Evolutionary conservation across 176 grass and related monocot species (phyloP).

Genomic region (Zea luxurians): DNA sequence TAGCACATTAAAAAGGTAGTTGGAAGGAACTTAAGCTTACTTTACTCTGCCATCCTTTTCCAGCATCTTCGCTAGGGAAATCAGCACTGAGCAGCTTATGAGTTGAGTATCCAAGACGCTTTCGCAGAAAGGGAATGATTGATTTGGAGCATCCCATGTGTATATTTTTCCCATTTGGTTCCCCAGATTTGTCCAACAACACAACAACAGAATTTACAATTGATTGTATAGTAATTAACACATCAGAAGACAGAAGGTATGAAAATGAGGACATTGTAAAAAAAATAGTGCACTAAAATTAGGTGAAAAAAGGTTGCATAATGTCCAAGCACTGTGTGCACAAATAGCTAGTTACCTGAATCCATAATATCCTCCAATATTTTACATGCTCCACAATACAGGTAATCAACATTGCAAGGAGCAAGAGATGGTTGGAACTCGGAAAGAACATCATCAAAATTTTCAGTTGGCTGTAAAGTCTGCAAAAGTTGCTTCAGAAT

Average conservation of each 20-base stretch:
- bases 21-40: constrained; percentile 48
- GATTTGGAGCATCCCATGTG: constrained; percentile 54
- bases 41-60: constrained; percentile 65
- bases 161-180: constrained; percentile 58
- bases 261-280: constrained; percentile 65
- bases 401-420: constrained; percentile 59
- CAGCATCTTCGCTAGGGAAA: constrained; percentile 52
- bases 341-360: constrained; percentile 49
- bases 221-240: constrained; percentile 81
- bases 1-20: constrained; percentile 13
- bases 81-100: constrained; percentile 69
- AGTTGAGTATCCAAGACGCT: constrained; percentile 61
- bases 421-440: constrained; percentile 49
- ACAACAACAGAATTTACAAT: constrained; percentile 61
- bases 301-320: constrained; percentile 7
- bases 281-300: constrained; percentile 36
- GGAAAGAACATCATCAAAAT: constrained; percentile 59
- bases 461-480: constrained; percentile 69
- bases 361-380: constrained; percentile 72
- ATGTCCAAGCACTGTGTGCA: constrained; percentile 8
- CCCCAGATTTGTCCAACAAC: constrained; percentile 56
- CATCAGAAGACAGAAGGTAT: constrained; percentile 58
- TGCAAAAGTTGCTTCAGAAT: constrained; percentile 76
- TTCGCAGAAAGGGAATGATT: constrained; percentile 66
- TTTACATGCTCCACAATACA: constrained; percentile 65